Conservation (phyloP, 1,284 basidiomycete genomes). For the Coniophora puteana region DNA sequence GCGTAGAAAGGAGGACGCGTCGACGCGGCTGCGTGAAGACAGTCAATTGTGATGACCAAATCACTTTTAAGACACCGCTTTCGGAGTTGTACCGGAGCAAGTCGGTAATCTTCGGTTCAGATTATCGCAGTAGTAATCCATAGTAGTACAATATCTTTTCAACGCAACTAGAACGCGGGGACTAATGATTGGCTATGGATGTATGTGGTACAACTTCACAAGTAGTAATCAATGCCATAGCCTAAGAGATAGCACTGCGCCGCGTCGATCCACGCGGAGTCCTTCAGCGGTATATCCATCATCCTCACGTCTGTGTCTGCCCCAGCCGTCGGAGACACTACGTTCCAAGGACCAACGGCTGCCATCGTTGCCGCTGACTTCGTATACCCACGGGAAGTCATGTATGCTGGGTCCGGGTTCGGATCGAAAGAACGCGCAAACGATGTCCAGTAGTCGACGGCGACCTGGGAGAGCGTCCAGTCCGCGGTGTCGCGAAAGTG, state of each 20-base stretch:
- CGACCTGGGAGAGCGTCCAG: conserved; percentile 33
- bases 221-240: conserved; percentile 10
- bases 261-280: conserved; percentile 10
- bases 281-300: conserved; percentile 9
- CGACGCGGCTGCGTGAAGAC: no score
- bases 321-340: background rate
- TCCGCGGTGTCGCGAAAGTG: conserved; percentile 36
- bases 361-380: conserved; percentile 6
- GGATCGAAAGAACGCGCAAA: conserved; percentile 39
- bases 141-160: no score
- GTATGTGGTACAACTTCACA: no score
- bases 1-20: no score
- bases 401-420: conserved; percentile 33
- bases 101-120: no score
- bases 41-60: no score
- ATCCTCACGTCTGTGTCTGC: conserved; percentile 10
- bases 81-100: no score
- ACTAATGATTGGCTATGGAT: no score
- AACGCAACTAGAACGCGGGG: no score
- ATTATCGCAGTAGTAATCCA: no score
- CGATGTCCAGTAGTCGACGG: conserved; percentile 33
- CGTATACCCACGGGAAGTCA: conserved; percentile 27
- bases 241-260: conserved; percentile 12
- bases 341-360: background rate
- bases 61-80: no score